Evolutionary conservation across 2,329 filamentous ascomycete species (phyloP), one percentile per base, ranked within the genome.

Genomic region (Ceratocystis diversiconidia): DNA sequence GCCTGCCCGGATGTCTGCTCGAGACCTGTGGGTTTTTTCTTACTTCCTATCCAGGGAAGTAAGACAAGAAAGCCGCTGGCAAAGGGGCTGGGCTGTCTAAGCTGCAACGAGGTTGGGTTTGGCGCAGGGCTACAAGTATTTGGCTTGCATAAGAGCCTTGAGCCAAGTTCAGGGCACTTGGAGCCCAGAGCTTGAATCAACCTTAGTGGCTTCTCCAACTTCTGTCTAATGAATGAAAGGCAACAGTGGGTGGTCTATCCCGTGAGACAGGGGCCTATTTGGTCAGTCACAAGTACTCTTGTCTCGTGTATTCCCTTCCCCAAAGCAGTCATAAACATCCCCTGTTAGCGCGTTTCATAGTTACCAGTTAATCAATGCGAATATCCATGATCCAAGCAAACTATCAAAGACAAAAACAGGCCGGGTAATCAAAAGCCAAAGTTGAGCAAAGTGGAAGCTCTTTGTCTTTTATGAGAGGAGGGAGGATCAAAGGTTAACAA

Each of bases 401-500:
- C 25, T 22, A 22, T 32, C 28, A 25, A 59, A n/a, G 52, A 12
- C 52, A 57, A 19, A 8, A 28, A 30, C 36, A 41, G 32, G 28
- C 17, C n/a, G 28, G 52, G 7, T 17, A 32, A 59, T 30, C 10
- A 32, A 50, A 22, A n/a, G 46, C 46, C 36, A 41, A 52, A 52
- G 48, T 25, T 52, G 48, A 22, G 44, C 44, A 7, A n/a, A 19
- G 15, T 17, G n/a, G 44, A 15, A 48, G 52, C 17, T n/a, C 52
- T 59, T 32, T 30, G 52, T 59, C 52, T 59, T 7, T 52, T 25
- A 12, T 41, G 28, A n/a, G 52, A 28, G 52, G 28, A 59, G 52
- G 32, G 52, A 59, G 52, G 52, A 59, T 59, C 52, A 25, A 57
- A 57, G 52, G 25, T 59, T 59, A 59, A 32, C 52, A 59, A 41